Evolutionary conservation across 306 rosid species (phyloP).

Genomic region (Coriaria nepalensis): DNA sequence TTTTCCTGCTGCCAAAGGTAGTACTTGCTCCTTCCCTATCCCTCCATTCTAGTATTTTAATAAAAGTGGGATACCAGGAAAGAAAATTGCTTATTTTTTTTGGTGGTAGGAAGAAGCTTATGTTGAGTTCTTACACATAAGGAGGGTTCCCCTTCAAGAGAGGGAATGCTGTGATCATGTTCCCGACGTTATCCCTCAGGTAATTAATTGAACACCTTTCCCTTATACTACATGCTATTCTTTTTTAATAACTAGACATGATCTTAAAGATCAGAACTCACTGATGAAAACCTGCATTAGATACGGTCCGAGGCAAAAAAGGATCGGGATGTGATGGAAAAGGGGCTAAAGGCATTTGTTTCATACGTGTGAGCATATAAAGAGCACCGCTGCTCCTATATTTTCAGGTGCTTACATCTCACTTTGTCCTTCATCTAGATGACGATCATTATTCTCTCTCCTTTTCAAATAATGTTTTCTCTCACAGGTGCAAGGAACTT

Average conservation of each 20-base stretch:
- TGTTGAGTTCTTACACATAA: constrained; percentile 57
- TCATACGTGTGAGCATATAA: constrained; percentile 82
- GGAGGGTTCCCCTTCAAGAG: constrained; percentile 69
- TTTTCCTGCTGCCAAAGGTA: constrained; percentile 87
- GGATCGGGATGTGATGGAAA: constrained; percentile 94
- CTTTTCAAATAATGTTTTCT: constrained; percentile 7
- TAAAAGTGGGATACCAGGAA: no score
- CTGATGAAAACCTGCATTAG: constrained; percentile 27
- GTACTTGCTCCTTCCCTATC: constrained; percentile 8
- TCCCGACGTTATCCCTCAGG: constrained; percentile 65
- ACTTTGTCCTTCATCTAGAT: neutral
- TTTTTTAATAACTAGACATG: neutral
- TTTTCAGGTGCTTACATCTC: constrained; percentile 47
- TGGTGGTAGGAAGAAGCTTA: constrained; percentile 63
- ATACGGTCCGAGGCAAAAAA: constrained; percentile 55
- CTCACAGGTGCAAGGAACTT: constrained; percentile 78
- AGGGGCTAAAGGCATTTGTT: constrained; percentile 80
- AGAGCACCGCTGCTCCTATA: constrained; percentile 77
- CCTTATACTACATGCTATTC: no score
- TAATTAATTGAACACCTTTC: neutral
- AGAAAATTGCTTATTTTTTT: neutral
- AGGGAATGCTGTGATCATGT: constrained; percentile 43
- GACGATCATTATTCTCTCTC: constrained; percentile 7
- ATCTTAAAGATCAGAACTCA: no score
- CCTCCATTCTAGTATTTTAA: neutral